Conservation (phyloP, 108 stramenopile species). For the Aurantiochytrium sp. region DNA sequence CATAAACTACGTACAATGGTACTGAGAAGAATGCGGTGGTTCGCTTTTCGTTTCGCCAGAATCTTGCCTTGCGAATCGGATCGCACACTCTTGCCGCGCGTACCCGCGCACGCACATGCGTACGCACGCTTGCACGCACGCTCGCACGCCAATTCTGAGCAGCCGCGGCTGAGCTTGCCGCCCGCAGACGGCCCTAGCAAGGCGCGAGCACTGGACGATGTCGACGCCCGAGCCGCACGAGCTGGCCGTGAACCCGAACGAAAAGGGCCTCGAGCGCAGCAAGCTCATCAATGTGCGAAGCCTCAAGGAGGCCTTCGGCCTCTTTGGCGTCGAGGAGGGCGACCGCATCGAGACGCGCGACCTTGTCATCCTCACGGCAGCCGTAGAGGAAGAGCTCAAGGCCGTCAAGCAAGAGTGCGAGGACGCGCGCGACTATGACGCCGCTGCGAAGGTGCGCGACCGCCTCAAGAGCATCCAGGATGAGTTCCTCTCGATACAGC, state of each 20-base stretch:
- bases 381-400: constrained; percentile 1
- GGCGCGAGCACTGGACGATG: too few relatives aligned
- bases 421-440: not conserved
- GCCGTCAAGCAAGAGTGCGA: not conserved
- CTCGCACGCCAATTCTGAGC: too few relatives aligned
- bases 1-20: too few relatives aligned
- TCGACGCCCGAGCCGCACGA: not conserved
- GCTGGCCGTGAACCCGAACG: constrained; percentile 4
- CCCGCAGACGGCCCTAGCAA: too few relatives aligned
- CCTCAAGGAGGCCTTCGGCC: not conserved
- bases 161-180: too few relatives aligned
- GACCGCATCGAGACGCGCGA: not conserved
- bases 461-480: not conserved
- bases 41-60: too few relatives aligned
- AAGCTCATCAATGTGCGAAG: not conserved
- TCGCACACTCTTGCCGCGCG: too few relatives aligned
- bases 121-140: too few relatives aligned
- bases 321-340: not conserved
- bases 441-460: not conserved
- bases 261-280: not conserved
- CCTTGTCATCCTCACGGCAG: not conserved
- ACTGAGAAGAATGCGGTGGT: too few relatives aligned
- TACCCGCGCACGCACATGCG: too few relatives aligned
- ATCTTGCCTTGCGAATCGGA: too few relatives aligned
- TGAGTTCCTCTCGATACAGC: not conserved